phyloP scores from a whole-genome alignment of 305 asterid genomes.

The Coffea humblotiana region DNA sequence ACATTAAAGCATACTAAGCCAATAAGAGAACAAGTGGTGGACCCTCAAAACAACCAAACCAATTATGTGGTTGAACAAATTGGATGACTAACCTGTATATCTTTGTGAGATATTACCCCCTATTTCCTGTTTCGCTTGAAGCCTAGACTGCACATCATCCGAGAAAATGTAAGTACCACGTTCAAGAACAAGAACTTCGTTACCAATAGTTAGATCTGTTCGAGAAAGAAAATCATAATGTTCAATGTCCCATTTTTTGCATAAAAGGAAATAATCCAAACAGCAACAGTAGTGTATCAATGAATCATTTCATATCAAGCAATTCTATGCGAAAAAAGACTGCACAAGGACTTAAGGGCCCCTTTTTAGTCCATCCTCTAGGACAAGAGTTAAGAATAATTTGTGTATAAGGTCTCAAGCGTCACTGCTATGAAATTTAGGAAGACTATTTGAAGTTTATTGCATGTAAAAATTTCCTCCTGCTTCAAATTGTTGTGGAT shows the following conservation, averaged over 20 bases:
- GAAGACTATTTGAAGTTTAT: background rate
- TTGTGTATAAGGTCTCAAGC: background rate
- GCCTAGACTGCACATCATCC: slow-evolving; percentile 70
- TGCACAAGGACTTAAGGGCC: background rate
- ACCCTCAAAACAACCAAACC: background rate
- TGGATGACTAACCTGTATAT: slow-evolving; percentile 66
- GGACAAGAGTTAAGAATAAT: background rate
- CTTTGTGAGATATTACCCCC: slow-evolving; percentile 67
- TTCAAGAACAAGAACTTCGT: background rate
- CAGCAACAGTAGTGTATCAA: background rate
- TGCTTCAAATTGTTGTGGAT: background rate
- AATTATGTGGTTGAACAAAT: background rate
- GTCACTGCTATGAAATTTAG: background rate
- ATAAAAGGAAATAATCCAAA: background rate
- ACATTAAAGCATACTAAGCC: background rate
- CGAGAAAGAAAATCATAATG: background rate
- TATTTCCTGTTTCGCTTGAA: slow-evolving; percentile 95
- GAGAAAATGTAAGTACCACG: background rate
- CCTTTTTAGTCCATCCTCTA: background rate
- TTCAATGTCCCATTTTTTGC: background rate
- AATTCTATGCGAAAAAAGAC: background rate
- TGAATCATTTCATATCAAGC: background rate
- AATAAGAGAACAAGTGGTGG: background rate
- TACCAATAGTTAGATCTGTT: background rate
- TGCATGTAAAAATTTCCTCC: background rate